Evolutionary conservation across 345 rosid species (phyloP).

Genomic region (Murraya paniculata): DNA sequence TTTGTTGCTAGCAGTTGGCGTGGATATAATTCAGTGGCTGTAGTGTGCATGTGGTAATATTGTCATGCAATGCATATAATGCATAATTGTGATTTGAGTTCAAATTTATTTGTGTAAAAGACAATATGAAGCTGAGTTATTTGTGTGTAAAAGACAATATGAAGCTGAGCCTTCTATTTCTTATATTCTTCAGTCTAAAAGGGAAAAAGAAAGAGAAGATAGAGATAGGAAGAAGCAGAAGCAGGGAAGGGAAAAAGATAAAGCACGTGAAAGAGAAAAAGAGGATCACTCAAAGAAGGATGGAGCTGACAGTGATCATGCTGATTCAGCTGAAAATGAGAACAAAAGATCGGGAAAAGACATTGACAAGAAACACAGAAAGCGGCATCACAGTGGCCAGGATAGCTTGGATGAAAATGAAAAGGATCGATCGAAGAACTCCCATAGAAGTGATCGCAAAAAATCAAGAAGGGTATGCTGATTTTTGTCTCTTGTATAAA

Average conservation of each 20-base stretch:
- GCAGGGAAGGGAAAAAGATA: constrained; percentile 68
- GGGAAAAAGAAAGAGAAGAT: constrained; percentile 66
- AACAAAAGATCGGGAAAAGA: constrained; percentile 83
- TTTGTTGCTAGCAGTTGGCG: background rate
- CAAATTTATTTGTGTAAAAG: background rate
- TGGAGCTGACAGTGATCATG: constrained; percentile 80
- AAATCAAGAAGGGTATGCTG: constrained; percentile 78
- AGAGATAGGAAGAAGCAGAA: constrained; percentile 65
- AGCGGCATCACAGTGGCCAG: constrained; percentile 62
- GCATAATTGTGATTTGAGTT: background rate
- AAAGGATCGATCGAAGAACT: constrained; percentile 67
- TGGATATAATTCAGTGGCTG: background rate
- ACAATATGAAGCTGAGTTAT: background rate
- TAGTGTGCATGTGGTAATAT: background rate
- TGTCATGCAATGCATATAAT: background rate
- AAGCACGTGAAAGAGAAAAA: constrained; percentile 78
- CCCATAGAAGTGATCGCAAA: constrained; percentile 79
- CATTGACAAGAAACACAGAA: constrained; percentile 73
- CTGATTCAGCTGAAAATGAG: constrained; percentile 66
- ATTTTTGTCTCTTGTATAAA: background rate
- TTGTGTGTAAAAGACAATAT: background rate
- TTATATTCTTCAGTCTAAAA: constrained; percentile 53
- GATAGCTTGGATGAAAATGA: constrained; percentile 90
- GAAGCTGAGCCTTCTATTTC: constrained; percentile 1
- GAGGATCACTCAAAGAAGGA: constrained; percentile 73